Evolutionary conservation across 495 filamentous ascomycete species (phyloP).

Genomic region (Neurospora tetrasperma): DNA sequence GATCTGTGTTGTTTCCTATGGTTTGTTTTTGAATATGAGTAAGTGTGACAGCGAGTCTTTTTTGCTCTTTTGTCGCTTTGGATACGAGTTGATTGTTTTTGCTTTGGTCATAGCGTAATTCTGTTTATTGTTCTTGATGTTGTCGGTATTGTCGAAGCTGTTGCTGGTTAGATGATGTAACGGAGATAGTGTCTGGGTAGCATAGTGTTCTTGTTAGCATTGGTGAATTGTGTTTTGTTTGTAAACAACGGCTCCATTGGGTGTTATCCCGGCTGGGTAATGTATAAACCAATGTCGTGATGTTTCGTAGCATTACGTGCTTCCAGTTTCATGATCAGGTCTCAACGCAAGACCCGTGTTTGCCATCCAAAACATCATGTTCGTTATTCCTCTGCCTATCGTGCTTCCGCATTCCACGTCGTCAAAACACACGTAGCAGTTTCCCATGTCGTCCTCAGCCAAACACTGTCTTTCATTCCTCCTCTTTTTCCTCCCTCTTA

Average conservation of each 20-base stretch:
- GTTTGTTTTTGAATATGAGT: neutral
- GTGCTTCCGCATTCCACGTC: neutral
- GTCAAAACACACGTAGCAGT: neutral
- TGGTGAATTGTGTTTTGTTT: neutral
- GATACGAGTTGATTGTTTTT: neutral
- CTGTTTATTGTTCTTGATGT: neutral
- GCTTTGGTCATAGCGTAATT: neutral
- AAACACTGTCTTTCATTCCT: neutral
- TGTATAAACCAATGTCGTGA: neutral
- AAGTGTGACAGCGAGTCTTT: neutral
- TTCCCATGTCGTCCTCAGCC: neutral
- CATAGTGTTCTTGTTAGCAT: neutral
- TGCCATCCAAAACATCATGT: neutral
- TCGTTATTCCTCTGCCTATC: neutral
- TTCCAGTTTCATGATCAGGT: neutral
- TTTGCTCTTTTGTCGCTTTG: neutral
- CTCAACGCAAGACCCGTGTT: neutral
- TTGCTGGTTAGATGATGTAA: neutral
- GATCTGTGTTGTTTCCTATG: conserved; percentile 2
- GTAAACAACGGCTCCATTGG: neutral
- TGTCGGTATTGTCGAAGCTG: neutral
- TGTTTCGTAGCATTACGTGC: neutral
- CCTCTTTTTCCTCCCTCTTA: neutral
- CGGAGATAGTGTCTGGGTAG: neutral
- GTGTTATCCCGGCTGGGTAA: neutral